Base-by-base conservation (phyloP, 108 stramenopile genomes). In the Discostella pseudostelligera region DNA sequence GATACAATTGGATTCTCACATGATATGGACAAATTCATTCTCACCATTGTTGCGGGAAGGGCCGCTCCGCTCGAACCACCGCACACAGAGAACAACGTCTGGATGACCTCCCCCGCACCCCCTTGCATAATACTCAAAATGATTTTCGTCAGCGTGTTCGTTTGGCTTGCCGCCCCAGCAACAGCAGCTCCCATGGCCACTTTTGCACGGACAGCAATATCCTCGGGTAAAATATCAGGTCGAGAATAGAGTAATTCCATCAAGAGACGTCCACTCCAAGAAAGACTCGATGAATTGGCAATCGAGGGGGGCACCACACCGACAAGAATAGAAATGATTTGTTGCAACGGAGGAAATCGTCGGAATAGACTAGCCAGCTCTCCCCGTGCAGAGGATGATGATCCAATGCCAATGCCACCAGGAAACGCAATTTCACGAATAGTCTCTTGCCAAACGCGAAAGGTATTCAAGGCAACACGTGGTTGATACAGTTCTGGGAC, bases 31-130 rank as follows among this genome's bases (percentile, higher is more conserved):
- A 24, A 49, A 25, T 19, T 47, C 4, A 74, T 26, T 57, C 85
- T 69, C 59, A 90, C 89, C 84, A 89, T 77, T 11, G 85, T 78
- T 0, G 91, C 84, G 21, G 91, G 91, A 22, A 92, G 59, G 10
- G 91, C 91, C 12, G 88, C 91, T 16, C 86, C 87, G 63, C 83
- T 87, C n/a, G 55, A 56, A 12, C 81, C 85, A 26, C 88, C 91
- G 49, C 86, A 88, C 48, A 82, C 69, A 25, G 49, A 47, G 59
- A 81, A 79, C 56, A 89, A 37, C 21, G 71, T 60, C 17, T 76
- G 46, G 2, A 92, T 54, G 26, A 82, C 86, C 26, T 72, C 56
- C 17, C 82, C 86, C 2, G 79, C 78, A 69, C 76, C 82, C 0
- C 91, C 91, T 51, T 79, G 65, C 87, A 92, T 88, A 61, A 92